Evolutionary conservation across 2,329 filamentous ascomycete genomes (phyloP), one percentile per base, ranked within the genome.

Genomic region (Tolypocladium tropicale): DNA sequence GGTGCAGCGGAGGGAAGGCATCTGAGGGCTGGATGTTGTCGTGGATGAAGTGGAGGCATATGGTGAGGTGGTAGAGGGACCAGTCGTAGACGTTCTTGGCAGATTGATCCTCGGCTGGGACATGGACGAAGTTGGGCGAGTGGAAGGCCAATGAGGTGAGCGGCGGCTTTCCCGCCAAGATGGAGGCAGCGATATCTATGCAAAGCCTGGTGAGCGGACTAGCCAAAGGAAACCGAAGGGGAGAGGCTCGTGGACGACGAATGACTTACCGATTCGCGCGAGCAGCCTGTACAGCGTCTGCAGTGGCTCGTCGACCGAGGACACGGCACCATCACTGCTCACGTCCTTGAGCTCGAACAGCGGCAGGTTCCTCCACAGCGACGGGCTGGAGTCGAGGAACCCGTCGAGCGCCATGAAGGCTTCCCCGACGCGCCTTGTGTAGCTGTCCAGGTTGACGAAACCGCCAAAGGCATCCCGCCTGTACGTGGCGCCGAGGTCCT

Each of bases 301-400:
- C 3, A 46, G 43, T 3, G 43, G 43, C 43, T 46, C 43, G 23
- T 28, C 43, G 43, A 46, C 43, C 43, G 43, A 28, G 10, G 14
- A 28, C 23, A 46, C 43, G 5, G 43, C 25, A 14, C 43, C 43
- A 28, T 46, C 43, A 25, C 23, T 7, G 23, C 43, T 30, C 43
- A 46, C 43, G 6, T 28, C 43, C 25, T 46, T 28, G 14, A 46
- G 43, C 12, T 46, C 43, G 18, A 46, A 28, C 23, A 46, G 12
- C 23, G 43, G 43, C 43, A 46, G 14, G 2, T 18, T 46, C 43
- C 43, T 28, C 43, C 43, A 46, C 43, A 46, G 14, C 61, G 32
- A 62, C 60, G 58, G 56, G 3, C 55, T 55, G 2, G 53, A 46
- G 25, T 37, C 37, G 7, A 61, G 48, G 25, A 58, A 54, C 12